Conservation (phyloP, 129 eudicot genomes). For the Ambrosia artemisiifolia region DNA sequence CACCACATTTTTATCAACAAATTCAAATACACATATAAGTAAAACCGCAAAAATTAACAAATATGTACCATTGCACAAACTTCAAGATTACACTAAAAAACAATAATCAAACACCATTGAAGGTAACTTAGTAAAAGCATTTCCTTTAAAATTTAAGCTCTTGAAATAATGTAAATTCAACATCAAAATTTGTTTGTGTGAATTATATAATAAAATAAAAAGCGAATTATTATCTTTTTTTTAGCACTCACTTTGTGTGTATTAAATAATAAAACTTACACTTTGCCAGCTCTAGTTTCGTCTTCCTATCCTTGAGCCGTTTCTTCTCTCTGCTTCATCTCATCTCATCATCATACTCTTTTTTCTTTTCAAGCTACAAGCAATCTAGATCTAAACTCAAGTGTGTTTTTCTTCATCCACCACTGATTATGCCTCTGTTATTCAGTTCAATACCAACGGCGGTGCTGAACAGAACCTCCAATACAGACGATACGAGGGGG, state of each 20-base stretch:
- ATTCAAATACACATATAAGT: too few species aligned
- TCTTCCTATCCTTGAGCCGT: slow-evolving; percentile 25
- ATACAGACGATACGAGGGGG: too few species aligned
- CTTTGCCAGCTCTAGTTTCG: slow-evolving; percentile 41
- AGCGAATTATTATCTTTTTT: slow-evolving; percentile 38
- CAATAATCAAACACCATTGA: too few species aligned
- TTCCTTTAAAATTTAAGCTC: too few species aligned
- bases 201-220: slow-evolving; percentile 12
- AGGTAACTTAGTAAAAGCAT: too few species aligned
- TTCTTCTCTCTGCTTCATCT: slow-evolving; percentile 26
- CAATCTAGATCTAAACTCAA: slow-evolving; percentile 36
- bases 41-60: too few species aligned
- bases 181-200: too few species aligned
- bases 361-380: neutral
- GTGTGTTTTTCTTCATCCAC: slow-evolving; percentile 16
- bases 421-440: slow-evolving; percentile 1
- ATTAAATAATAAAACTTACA: neutral
- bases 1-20: too few species aligned
- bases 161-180: too few species aligned
- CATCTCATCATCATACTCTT: slow-evolving; percentile 17
- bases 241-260: slow-evolving; percentile 23
- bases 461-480: too few species aligned
- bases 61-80: too few species aligned
- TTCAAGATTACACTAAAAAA: too few species aligned
- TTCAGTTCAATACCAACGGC: slow-evolving; percentile 5